These are phyloP conservation scores for Microbotryum scabiosae DNA, from an alignment of 1,284 basidiomycete genomes.

Conservation along the genomic window DNA sequence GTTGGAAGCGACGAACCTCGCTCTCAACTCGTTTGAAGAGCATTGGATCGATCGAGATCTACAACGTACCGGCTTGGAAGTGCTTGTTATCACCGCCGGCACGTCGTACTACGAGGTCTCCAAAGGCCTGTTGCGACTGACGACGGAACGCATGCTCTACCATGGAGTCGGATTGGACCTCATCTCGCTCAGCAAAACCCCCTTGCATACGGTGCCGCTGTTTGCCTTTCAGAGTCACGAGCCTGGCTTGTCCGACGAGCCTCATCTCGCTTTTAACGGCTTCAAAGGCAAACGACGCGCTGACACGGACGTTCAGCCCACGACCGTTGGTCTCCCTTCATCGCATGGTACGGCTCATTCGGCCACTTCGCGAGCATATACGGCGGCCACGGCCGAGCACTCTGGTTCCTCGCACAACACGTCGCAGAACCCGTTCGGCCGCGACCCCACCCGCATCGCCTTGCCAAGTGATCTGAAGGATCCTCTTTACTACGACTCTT, in stretches of 20 bases:
- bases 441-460: not conserved
- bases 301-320: too few species aligned
- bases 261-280: not conserved
- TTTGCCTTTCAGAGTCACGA: conserved; percentile 34
- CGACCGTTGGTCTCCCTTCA: not conserved
- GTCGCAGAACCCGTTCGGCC: not conserved
- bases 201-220: conserved; percentile 65
- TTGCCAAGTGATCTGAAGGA: conserved; percentile 28
- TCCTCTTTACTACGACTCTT: conserved; percentile 29
- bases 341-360: conserved; percentile 5
- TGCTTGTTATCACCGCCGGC: conserved; percentile 74
- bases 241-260: conserved; percentile 8
- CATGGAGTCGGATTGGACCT: conserved; percentile 87
- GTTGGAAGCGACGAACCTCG: conserved; percentile 87
- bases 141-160: conserved; percentile 90
- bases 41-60: conserved; percentile 95
- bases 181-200: conserved; percentile 83
- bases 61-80: conserved; percentile 78
- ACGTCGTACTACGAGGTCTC: conserved; percentile 90
- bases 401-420: conserved; percentile 1
- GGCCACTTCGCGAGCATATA: conserved; percentile 7
- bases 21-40: conserved; percentile 84
- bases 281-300: too few species aligned
- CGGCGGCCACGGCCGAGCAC: not conserved
- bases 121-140: conserved; percentile 80